Evolutionary conservation across 768 basidiomycete species (phyloP), one percentile per base, ranked within the genome.

Genomic region (Suillus spraguei): DNA sequence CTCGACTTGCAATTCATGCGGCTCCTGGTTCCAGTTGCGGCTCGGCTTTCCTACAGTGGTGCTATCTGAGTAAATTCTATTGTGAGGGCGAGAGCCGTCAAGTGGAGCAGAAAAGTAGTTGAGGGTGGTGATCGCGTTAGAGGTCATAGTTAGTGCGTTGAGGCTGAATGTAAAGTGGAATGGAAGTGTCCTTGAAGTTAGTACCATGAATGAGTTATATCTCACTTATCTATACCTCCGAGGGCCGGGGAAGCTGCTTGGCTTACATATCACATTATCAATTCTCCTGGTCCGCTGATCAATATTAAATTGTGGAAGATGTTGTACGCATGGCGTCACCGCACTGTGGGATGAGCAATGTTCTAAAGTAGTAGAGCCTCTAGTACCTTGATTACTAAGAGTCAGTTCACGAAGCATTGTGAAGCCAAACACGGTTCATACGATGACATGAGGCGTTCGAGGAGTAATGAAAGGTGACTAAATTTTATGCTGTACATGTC

Each of bases 1-100:
- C 60, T 77, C 67, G 44, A 80, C 70, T 28, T 66, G 20, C 35
- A 75, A 65, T 0, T 42, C 33, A 20, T 33, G 66, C 17, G 0
- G 6, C 22, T 68, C 68, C 20, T 69, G 59, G 2, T 11, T 11
- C 70, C 71, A 76, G 64, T 78, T 78, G 24, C 58, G 67, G 41
- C 0, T 4, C 1, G 16, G 64, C 35, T 63, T 2, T 1, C 67
- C 66, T 1, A 68, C 28, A 28, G 28, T 71, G 13, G 5, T n/a
- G 1, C 50, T 65, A 35, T 72, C 65, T 13, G 61, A 59, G 54
- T 72, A 68, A 60, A 71, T 65, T 32, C 66, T 17, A 55, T 3
- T 46, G 39, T 62, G 72, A 1, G 63, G 47, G 20, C 65, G 67
- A 32, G 68, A 65, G 20, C 66, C 73, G 35, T 75, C 68, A 0